Evolutionary conservation across 2,329 filamentous ascomycete species (phyloP).

Genomic region (Aspergillus pseudotamarii): DNA sequence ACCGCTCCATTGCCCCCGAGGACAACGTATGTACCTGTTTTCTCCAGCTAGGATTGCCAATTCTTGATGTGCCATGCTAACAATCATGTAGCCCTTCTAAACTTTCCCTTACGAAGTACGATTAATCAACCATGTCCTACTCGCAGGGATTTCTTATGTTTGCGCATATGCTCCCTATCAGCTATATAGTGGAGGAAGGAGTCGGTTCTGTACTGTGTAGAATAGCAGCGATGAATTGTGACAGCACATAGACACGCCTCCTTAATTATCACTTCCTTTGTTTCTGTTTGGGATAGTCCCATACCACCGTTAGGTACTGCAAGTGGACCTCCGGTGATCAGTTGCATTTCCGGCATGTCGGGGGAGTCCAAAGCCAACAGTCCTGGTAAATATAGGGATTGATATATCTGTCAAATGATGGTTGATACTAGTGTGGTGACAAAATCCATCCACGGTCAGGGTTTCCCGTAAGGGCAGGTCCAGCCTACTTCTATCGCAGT

Average conservation of each 20-base stretch:
- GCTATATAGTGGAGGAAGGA: conserved; percentile 16
- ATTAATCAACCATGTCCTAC: conserved; percentile 15
- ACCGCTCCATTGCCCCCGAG: conserved; percentile 61
- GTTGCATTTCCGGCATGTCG: neutral
- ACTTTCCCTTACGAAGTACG: conserved; percentile 18
- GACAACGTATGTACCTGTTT: conserved; percentile 55
- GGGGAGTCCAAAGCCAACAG: neutral
- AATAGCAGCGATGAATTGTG: conserved; percentile 41
- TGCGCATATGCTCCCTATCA: conserved; percentile 15
- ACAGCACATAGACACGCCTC: conserved; percentile 40
- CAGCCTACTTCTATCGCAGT: conserved; percentile 15
- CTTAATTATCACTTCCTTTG: conserved; percentile 1
- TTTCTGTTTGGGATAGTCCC: neutral
- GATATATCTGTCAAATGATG: neutral
- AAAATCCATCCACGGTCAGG: neutral
- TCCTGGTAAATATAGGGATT: neutral
- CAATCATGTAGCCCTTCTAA: conserved; percentile 39
- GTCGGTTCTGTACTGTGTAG: conserved; percentile 36
- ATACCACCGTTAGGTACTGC: neutral
- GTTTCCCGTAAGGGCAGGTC: conserved; percentile 27
- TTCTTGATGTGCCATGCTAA: conserved; percentile 21
- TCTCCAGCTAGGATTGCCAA: neutral
- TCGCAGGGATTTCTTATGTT: conserved; percentile 14
- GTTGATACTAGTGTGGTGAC: too few relatives aligned
- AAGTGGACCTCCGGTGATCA: neutral